phyloP scores from a whole-genome alignment of 768 basidiomycete genomes.

The Hirschioporus abietinus region DNA sequence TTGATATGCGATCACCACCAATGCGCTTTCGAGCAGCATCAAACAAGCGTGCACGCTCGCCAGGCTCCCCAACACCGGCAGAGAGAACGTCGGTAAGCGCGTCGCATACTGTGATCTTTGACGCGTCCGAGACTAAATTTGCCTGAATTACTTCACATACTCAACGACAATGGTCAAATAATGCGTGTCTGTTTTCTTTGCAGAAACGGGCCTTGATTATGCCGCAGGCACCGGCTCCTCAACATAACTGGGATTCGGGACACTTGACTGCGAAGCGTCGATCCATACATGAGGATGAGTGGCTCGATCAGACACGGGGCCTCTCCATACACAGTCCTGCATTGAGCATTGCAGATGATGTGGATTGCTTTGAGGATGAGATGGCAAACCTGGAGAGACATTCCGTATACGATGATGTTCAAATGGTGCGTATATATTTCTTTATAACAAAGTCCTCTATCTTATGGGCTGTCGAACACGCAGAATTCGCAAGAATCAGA shows the following conservation, averaged over 20 bases:
- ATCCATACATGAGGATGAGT: slow-evolving; percentile 47
- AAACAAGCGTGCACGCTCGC: slow-evolving; percentile 58
- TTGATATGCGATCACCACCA: slow-evolving; percentile 48
- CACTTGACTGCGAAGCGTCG: slow-evolving; percentile 22
- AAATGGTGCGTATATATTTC: slow-evolving; percentile 1
- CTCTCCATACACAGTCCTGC: slow-evolving; percentile 58
- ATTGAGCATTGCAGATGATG: slow-evolving; percentile 4
- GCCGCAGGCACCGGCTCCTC: slow-evolving; percentile 25
- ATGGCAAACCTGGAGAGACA: slow-evolving; percentile 30
- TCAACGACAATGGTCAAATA: background rate
- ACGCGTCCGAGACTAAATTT: slow-evolving; percentile 3
- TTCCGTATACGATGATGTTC: slow-evolving; percentile 35
- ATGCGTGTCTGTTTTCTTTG: slow-evolving; percentile 2
- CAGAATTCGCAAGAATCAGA: background rate
- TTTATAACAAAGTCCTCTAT: background rate
- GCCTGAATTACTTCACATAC: background rate
- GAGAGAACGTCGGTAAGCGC: slow-evolving; percentile 53
- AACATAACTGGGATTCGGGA: slow-evolving; percentile 11
- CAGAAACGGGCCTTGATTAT: slow-evolving; percentile 56
- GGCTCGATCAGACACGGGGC: slow-evolving; percentile 66
- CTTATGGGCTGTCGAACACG: background rate
- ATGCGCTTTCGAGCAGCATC: slow-evolving; percentile 28
- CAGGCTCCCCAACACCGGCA: slow-evolving; percentile 38
- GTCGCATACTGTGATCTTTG: slow-evolving; percentile 6
- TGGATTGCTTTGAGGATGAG: slow-evolving; percentile 9